phyloP scores from a whole-genome alignment of 176 grass and related monocot genomes.

The Dendrocalamus sinicus region DNA sequence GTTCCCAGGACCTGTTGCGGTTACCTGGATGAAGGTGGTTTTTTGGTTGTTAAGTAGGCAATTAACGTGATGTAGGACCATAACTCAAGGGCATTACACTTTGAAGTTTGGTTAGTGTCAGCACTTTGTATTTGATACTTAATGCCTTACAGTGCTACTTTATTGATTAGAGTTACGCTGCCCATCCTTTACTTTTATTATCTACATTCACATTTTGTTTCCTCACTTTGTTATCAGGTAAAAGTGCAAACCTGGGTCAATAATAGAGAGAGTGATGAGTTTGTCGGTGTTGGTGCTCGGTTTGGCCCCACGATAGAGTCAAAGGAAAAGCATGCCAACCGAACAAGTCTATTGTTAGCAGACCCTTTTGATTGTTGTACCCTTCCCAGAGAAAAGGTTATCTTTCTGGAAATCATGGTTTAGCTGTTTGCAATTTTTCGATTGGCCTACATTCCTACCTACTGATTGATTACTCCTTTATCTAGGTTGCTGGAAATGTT shows the following conservation, averaged over 20 bases:
- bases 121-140: neutral
- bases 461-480: slow-evolving; percentile 23
- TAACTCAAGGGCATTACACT: slow-evolving; percentile 8
- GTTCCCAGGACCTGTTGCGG: neutral
- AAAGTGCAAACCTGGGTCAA: slow-evolving; percentile 98
- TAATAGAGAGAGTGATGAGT: slow-evolving; percentile 64
- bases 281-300: slow-evolving; percentile 96
- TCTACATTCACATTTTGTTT: slow-evolving; percentile 33
- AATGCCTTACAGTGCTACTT: slow-evolving; percentile 13
- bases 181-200: slow-evolving; percentile 1
- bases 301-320: slow-evolving; percentile 87
- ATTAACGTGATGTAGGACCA: neutral
- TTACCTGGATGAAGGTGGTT: slow-evolving; percentile 7
- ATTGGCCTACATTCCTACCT: neutral
- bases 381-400: slow-evolving; percentile 60
- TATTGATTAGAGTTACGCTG: neutral
- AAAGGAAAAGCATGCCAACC: slow-evolving; percentile 85
- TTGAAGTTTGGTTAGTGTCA: neutral
- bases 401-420: slow-evolving; percentile 31
- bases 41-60: neutral
- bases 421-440: slow-evolving; percentile 8
- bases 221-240: slow-evolving; percentile 52
- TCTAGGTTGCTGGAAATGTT: slow-evolving; percentile 81
- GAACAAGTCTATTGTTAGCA: slow-evolving; percentile 63
- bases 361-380: slow-evolving; percentile 76